Conservation (phyloP, 1,139 yeast species). For the Yamadazyma atmosphaerica region DNA sequence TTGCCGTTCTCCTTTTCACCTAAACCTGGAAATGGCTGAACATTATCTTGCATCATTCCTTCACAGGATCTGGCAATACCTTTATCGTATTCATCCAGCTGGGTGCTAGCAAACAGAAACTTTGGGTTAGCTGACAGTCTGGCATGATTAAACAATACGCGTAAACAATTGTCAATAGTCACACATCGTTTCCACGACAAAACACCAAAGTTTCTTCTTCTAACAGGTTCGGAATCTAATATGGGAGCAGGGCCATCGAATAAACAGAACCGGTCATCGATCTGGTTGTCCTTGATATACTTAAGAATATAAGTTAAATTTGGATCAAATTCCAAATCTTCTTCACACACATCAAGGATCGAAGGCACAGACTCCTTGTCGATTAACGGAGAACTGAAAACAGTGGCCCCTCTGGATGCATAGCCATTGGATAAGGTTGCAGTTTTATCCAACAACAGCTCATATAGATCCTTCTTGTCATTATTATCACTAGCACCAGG, state of each 20-base stretch:
- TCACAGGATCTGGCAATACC: not conserved
- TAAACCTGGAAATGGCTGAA: conserved; percentile 6
- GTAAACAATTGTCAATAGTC: conserved; percentile 21
- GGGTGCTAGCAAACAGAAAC: not conserved
- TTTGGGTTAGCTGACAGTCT: conserved; percentile 2
- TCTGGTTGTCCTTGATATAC: conserved; percentile 6
- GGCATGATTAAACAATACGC: conserved; percentile 1
- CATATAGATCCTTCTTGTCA: no score
- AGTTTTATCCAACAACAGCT: no score
- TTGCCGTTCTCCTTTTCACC: not conserved
- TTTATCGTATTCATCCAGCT: conserved; percentile 1
- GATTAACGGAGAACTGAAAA: no score
- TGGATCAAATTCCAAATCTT: not conserved
- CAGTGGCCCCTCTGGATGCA: no score
- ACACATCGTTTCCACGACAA: conserved; percentile 36
- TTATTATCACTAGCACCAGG: no score
- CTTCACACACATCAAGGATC: not conserved
- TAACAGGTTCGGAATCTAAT: conserved; percentile 8
- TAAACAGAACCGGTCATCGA: conserved; percentile 7
- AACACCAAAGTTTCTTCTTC: conserved; percentile 32
- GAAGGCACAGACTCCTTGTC: no score
- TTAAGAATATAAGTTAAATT: not conserved
- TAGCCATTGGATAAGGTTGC: no score
- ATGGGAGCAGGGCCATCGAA: conserved; percentile 2
- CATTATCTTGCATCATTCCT: conserved; percentile 1